phyloP scores from a whole-genome alignment of 352 stramenopile species.

The Phytopythium kandeliae region DNA sequence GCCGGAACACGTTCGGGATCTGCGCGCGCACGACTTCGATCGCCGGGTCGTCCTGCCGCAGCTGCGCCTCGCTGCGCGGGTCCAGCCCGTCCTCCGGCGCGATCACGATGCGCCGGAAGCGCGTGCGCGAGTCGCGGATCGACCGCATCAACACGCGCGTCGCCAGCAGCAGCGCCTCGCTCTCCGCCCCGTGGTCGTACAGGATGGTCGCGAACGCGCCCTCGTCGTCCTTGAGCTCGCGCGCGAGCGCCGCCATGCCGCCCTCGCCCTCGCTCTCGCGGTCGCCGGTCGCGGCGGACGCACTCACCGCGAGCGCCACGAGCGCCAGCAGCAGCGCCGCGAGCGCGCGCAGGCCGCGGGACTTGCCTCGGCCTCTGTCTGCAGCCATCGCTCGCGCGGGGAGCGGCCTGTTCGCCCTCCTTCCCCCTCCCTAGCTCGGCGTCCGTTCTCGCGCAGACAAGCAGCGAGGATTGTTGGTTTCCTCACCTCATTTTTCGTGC shows the following conservation, averaged over 20 bases:
- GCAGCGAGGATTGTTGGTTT: too few relatives aligned
- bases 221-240: constrained; percentile 12
- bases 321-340: constrained; percentile 4
- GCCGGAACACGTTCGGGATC: constrained; percentile 66
- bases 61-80: constrained; percentile 23
- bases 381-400: neutral
- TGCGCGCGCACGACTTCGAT: constrained; percentile 61
- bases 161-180: constrained; percentile 50
- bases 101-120: constrained; percentile 66
- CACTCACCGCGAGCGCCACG: neutral
- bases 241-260: constrained; percentile 6
- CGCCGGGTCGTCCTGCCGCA: constrained; percentile 47
- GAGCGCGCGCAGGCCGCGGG: neutral
- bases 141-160: constrained; percentile 66
- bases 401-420: neutral
- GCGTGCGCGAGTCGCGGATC: constrained; percentile 59
- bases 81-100: constrained; percentile 58
- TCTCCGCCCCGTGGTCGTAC: constrained; percentile 61
- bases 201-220: constrained; percentile 66
- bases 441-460: too few relatives aligned
- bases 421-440: too few relatives aligned
- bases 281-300: neutral
- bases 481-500: too few relatives aligned
- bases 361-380: neutral
- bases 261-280: neutral